Evolutionary conservation across 2,329 filamentous ascomycete genomes (phyloP), one percentile per base, ranked within the genome.

Genomic region (Alternaria panax): DNA sequence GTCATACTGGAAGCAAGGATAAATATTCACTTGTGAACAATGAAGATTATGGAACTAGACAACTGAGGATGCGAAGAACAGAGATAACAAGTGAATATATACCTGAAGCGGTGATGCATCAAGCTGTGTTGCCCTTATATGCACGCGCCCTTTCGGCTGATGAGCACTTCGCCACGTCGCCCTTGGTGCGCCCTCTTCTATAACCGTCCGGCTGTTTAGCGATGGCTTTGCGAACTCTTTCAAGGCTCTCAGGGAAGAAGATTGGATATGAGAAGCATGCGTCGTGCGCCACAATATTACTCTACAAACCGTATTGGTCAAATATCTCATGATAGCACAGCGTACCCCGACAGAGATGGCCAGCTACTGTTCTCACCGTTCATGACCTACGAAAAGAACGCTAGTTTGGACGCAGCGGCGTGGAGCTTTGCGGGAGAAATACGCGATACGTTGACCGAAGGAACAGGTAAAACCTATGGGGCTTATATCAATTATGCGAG

Each of bases 401-500:
- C 54, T 20, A 63, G 47, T 16, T 43, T 69, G 18, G 67, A 71
- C 48, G 61, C 51, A 7, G 41, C 50, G 4, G 64, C 66, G 3
- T 53, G 51, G 51, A 16, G 46, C 1, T 60, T 64, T 45, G 59
- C 62, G 20, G 57, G 63, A 3, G 42, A 58, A 27, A 53, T 71
- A 0, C 41, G 67, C 16, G 45, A 48, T 6, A 34, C 59, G 9
- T 50, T 70, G 34, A 40, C 65, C 1, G 25, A 65, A 12, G 64
- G 62, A 2, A 63, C 59, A 12, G 63, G 55, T 0, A 54, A 57
- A 34, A 54, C 43, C 2, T 28, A 63, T 20, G 48, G 45, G 7
- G 65, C 70, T 4, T 79, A 79, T 56, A 66, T 77, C 7, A 78
- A 79, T 51, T 79, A 78, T 55, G 70, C 70, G 3, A 61, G 59